Evolutionary conservation across 2,329 filamentous ascomycete species (phyloP).

Genomic region (Sclerotinia minor): DNA sequence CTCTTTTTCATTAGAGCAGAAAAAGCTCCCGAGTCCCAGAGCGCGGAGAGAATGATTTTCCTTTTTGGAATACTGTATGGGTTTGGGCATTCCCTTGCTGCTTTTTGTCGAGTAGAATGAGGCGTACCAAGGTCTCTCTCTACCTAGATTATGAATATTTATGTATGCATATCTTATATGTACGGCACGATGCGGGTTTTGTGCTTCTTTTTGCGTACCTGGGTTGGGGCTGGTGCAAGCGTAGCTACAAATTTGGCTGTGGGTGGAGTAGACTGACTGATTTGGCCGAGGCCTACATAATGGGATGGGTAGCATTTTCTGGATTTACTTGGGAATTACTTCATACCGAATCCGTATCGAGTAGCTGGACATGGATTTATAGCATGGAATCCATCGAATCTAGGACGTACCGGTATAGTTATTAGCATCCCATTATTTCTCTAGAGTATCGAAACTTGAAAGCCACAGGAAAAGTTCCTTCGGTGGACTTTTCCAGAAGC

Average conservation of each 20-base stretch:
- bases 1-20: neutral
- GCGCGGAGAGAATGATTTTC: slow-evolving; percentile 7
- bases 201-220: neutral
- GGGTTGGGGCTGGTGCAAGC: slow-evolving; percentile 5
- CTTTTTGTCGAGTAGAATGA: slow-evolving; percentile 18
- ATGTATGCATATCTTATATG: no score
- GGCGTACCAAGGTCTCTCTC: neutral
- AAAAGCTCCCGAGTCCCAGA: neutral
- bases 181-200: neutral
- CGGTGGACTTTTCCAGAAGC: slow-evolving; percentile 37
- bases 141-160: no score
- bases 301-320: slow-evolving; percentile 11
- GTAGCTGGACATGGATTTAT: neutral
- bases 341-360: neutral
- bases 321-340: no score
- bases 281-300: slow-evolving; percentile 19
- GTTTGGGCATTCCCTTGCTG: slow-evolving; percentile 23
- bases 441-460: no score
- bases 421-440: neutral
- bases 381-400: neutral
- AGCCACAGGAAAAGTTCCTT: slow-evolving; percentile 12
- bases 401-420: no score
- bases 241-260: neutral
- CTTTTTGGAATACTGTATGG: neutral
- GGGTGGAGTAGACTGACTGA: slow-evolving; percentile 7